Base-by-base conservation (phyloP, 495 filamentous ascomycete species). In the Amphirosellinia nigrospora region DNA sequence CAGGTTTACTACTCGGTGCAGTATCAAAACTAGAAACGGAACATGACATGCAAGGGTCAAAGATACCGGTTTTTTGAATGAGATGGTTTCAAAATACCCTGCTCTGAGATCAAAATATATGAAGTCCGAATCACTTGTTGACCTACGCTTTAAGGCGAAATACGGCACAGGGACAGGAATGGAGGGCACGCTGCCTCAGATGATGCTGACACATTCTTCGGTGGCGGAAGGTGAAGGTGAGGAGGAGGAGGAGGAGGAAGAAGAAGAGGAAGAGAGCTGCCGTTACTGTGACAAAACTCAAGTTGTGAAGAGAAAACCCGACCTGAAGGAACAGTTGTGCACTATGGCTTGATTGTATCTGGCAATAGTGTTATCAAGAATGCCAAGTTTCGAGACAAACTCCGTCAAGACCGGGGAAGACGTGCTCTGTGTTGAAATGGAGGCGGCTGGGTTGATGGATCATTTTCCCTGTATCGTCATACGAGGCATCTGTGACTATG, bases 381-480 rank as follows among this genome's bases (percentile, higher is more conserved):
- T 39, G 73, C 68, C 19, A 15, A 6, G 0, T 36, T 36, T 0
- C 41, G 78, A 43, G 72, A 79, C 21, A 15, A 50, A 0, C 38
- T 80, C 0, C 10, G n/a, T 1, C 19, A 30, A 45, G 32, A 76
- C 39, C 36, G 32, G 32, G 10, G 28, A 28, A 9, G 70, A 71
- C n/a, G 73, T 83, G n/a, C 30, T 80, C n/a, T 81, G 74, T 65
- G 77, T 80, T 74, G 78, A 80, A 59, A 79, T 76, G 64, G 79
- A 74, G 72, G 80, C 73, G 15, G 79, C 77, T 34, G 72, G 80
- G 21, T 9, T 81, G 9, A 73, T 75, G 68, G 64, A 74, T 34
- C 63, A 56, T n/a, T 69, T 78, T 16, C 72, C 74, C 21, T 79
- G 73, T 70, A 39, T 80, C 5, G 70, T 76, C 11, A 78, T 82